phyloP scores from a whole-genome alignment of 441 rosid genomes.

The Arabidopsis lyrata region DNA sequence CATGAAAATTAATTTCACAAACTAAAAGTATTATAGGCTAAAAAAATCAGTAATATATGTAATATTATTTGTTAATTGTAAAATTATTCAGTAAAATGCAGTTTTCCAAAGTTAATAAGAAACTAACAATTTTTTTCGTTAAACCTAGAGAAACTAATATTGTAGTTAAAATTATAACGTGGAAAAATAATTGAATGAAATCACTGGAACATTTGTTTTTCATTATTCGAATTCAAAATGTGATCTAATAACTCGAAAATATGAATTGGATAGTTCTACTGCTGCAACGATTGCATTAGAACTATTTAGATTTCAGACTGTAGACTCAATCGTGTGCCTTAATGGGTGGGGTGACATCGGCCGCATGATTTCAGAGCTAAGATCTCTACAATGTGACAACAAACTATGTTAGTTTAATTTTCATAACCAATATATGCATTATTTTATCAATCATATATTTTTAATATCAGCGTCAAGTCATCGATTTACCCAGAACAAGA shows the following conservation, averaged over 20 bases:
- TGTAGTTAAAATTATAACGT: too few species aligned
- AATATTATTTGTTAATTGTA: too few species aligned
- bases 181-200: not conserved
- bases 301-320: too few species aligned
- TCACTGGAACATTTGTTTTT: not conserved
- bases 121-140: too few species aligned
- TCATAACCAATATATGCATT: not conserved
- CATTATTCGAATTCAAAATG: not conserved
- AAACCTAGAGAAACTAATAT: too few species aligned
- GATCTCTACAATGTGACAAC: not conserved
- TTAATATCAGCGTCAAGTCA: not conserved
- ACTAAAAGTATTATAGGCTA: too few species aligned
- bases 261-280: not conserved
- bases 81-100: too few species aligned
- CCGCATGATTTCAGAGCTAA: slow-evolving; percentile 4
- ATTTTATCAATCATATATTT: not conserved
- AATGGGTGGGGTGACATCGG: slow-evolving; percentile 26
- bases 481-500: not conserved
- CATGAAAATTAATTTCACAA: too few species aligned
- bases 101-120: too few species aligned
- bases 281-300: not conserved
- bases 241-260: not conserved
- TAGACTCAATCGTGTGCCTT: not conserved
- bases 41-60: too few species aligned
- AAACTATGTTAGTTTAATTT: not conserved